Percentiles rank a stretch among this genome's conserved stretches.
These are phyloP conservation scores for Cyclostephanos tholiformis DNA, from an alignment of 108 stramenopile species.

Conservation along the genomic window DNA sequence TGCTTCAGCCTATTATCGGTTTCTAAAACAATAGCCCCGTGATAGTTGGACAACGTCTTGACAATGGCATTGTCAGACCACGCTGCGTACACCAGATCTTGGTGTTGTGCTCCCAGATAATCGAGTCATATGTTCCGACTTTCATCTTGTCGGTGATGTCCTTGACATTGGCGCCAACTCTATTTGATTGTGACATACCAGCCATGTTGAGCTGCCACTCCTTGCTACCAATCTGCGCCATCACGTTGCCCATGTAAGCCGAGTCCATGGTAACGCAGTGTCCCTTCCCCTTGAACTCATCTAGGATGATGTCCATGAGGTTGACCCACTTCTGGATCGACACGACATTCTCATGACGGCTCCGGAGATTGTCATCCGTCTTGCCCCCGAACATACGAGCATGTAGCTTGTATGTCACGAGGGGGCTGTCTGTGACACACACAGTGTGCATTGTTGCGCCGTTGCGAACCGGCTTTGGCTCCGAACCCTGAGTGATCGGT, in stretches of 20 bases:
- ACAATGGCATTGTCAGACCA: conserved; percentile 20
- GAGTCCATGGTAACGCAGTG: too few species aligned
- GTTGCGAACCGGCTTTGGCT: conserved; percentile 27
- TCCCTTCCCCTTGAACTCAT: too few species aligned
- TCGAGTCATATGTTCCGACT: conserved; percentile 6
- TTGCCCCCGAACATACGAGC: conserved; percentile 19
- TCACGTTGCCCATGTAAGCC: conserved; percentile 26
- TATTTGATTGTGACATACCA: conserved; percentile 12
- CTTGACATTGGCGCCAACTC: not conserved
- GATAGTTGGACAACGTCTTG: too few species aligned
- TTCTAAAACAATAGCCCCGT: too few species aligned
- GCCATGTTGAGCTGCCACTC: conserved; percentile 24
- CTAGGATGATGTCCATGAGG: too few species aligned
- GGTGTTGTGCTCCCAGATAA: conserved; percentile 7
- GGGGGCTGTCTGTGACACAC: conserved; percentile 9
- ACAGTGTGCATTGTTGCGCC: too few species aligned
- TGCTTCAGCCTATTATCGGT: too few species aligned
- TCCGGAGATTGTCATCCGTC: not conserved
- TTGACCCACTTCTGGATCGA: too few species aligned
- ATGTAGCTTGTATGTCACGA: conserved; percentile 22
- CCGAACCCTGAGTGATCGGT: conserved; percentile 11
- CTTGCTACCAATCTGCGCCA: conserved; percentile 13
- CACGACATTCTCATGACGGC: not conserved
- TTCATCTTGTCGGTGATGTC: too few species aligned
- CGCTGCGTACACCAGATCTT: conserved; percentile 5